Evolutionary conservation across 768 basidiomycete genomes (phyloP), one percentile per base, ranked within the genome.

Genomic region (Lactarius quietus): DNA sequence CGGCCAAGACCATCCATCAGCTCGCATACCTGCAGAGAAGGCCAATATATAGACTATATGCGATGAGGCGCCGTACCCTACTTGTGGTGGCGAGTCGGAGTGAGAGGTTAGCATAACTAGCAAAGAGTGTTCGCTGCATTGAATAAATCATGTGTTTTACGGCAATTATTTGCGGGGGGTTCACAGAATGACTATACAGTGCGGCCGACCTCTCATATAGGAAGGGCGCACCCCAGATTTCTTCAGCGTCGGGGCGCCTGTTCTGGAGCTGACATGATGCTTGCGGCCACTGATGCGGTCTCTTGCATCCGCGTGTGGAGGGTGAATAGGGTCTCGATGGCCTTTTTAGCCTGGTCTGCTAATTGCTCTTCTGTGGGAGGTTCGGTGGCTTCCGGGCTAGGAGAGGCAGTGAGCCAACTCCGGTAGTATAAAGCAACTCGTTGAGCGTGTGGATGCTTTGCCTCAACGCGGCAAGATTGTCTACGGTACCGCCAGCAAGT

Each of bases 391-490:
- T 62, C 67, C 36, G 56, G 61, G 67, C 43, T 8, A 68, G 43
- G 51, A 68, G 65, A 59, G 67, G 67, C 18, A 68, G 65, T 41
- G 67, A 67, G 1, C 67, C 67, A 6, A 68, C 67, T 23, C 67
- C 67, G 1, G 65, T 62, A 28, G 54, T 68, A 33, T 58, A 53
- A 6, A 68, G 43, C 2, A 59, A 18, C 10, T 66, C 67, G 15
- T 66, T 55, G 56, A 68, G 48, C 7, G 48, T 43, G 28, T 57
- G 41, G 18, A 68, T 55, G 38, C 39, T 59, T 45, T 68, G 65
- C 51, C 57, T 66, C 26, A 68, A 58, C 26, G 60, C 57, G 5
- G 33, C 57, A n/a, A 68, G 59, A 41, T 15, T 68, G 14, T 65
- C 67, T 68, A 15, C 7, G 18, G 48, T 8, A 58, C 31, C 20